These are phyloP conservation scores for Neonectria coccinea DNA, from an alignment of 2,329 filamentous ascomycete species.

Conservation along the genomic window DNA sequence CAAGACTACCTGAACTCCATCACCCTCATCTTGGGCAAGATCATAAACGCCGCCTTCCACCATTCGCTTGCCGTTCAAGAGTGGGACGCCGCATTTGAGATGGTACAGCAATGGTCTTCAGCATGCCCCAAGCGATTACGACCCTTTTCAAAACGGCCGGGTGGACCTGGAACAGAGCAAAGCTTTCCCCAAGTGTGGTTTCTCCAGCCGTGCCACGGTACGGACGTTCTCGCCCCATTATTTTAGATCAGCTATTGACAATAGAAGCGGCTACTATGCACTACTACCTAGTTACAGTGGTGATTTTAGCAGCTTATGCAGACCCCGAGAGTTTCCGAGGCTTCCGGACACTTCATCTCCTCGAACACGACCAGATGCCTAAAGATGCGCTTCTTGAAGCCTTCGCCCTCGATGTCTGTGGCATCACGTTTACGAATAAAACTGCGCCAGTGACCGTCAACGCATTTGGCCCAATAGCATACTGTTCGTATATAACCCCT, in stretches of 20 bases:
- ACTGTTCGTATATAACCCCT: conserved; percentile 51
- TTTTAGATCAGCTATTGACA: neutral
- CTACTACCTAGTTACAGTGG: conserved; percentile 54
- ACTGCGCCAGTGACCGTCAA: conserved; percentile 59
- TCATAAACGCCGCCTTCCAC: conserved; percentile 56
- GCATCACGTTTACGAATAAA: conserved; percentile 58
- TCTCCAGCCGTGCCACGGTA: conserved; percentile 58
- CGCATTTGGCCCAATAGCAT: conserved; percentile 61
- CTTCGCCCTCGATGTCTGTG: conserved; percentile 55
- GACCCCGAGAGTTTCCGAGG: conserved; percentile 17
- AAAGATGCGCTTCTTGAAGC: conserved; percentile 47
- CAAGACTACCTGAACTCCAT: conserved; percentile 53
- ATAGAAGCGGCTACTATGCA: conserved; percentile 55
- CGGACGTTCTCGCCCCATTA: neutral
- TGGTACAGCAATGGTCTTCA: conserved; percentile 48
- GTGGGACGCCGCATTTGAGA: conserved; percentile 41
- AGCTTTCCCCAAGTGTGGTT: conserved; percentile 55
- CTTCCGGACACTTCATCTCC: conserved; percentile 6
- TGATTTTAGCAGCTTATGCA: conserved; percentile 46
- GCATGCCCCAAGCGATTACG: conserved; percentile 48
- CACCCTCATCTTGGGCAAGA: conserved; percentile 56
- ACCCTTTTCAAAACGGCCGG: conserved; percentile 45
- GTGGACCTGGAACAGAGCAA: neutral
- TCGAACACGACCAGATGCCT: neutral
- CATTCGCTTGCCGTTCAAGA: conserved; percentile 6